phyloP scores from a whole-genome alignment of 2,329 filamentous ascomycete genomes.

The Neonectria sp. region DNA sequence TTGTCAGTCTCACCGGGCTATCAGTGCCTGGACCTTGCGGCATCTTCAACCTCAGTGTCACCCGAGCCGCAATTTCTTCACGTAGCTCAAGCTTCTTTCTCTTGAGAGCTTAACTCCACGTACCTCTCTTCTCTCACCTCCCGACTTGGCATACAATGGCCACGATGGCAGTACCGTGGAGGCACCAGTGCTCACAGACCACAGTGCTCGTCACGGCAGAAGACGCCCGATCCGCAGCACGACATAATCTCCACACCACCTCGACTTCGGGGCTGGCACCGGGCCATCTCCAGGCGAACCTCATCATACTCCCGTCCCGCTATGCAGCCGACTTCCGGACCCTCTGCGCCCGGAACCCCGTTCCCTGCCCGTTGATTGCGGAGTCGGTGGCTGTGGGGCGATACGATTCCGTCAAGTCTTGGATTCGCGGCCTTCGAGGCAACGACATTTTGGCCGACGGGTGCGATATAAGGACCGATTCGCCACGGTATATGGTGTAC shows the following conservation, averaged over 20 bases:
- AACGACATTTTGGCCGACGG: conserved; percentile 52
- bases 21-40: background rate
- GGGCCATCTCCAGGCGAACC: conserved; percentile 72
- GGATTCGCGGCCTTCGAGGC: conserved; percentile 41
- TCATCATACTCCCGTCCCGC: conserved; percentile 70
- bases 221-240: conserved; percentile 61
- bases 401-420: conserved; percentile 56
- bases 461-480: conserved; percentile 71
- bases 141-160: background rate
- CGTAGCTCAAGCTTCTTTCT: background rate
- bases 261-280: conserved; percentile 70
- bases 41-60: background rate
- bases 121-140: background rate
- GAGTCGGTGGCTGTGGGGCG: conserved; percentile 63
- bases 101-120: background rate
- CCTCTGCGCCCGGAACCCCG: conserved; percentile 73
- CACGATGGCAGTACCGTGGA: background rate
- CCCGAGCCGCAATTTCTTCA: background rate
- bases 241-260: conserved; percentile 55
- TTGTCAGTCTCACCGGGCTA: background rate
- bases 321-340: conserved; percentile 72
- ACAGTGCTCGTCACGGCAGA: conserved; percentile 47
- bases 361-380: conserved; percentile 73
- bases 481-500: conserved; percentile 73
- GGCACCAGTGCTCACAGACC: background rate